Base-by-base conservation (phyloP, 2,329 filamentous ascomycete species). In the Cladophialophora exuberans region DNA sequence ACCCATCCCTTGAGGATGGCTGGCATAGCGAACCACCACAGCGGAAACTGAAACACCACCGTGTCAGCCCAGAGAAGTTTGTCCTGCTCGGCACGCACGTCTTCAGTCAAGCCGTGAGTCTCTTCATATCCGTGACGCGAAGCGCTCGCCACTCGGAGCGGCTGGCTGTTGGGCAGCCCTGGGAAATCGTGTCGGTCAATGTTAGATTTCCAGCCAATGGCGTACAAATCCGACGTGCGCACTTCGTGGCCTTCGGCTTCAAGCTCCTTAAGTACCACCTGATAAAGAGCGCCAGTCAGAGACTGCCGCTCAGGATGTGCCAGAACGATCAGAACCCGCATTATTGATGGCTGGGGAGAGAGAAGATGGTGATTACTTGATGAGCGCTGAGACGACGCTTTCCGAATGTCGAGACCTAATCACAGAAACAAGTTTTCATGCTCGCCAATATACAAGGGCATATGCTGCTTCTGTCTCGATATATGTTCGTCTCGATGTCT, bases 151-250 rank as follows among this genome's bases (percentile, higher is more conserved):
- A 39, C 13, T 11, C 33, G 18, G 31, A 49, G 33, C 13, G 46
- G 46, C 13, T 25, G 17, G 33, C 22, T 18, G 2, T 25, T 26
- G 23, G 17, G 31, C 11, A 23, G 23, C 11, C 11, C 15, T 5
- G 46, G 46, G 20, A 49, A 49, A 49, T 49, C 46, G 3, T 39
- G 28, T 38, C 46, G 46, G 22, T 49, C 46, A 39, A 49, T 39
- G 4, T 49, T 6, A 6, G 18, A 23, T 35, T 49, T 49, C 46
- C 33, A 49, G 31, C 23, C 20, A 28, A 49, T 49, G 7, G 46
- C 46, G 46, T 49, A 49, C 17, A 49, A 17, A 20, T 49, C 46
- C 36, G 46, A 49, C 10, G 25, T 26, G 20, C 25, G 46, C 2
- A 49, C 46, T 39, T 49, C 46, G 33, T 49, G 31, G 10, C 46